These are phyloP conservation scores for Ascocoryne sarcoides DNA, from an alignment of 2,329 filamentous ascomycete species.

Conservation along the genomic window DNA sequence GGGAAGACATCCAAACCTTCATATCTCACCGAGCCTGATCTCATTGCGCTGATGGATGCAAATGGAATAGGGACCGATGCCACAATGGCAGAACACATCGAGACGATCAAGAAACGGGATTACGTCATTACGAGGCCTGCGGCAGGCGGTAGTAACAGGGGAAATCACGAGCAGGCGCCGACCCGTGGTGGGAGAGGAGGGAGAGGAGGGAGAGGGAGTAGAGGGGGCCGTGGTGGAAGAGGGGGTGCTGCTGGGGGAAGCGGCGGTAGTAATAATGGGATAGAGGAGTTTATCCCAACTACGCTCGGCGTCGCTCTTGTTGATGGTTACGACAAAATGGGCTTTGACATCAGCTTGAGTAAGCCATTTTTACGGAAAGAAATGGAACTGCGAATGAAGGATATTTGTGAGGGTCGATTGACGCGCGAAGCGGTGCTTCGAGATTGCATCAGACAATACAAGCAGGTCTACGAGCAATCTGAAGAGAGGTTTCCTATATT, in stretches of 20 bases:
- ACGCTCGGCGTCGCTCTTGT: slow-evolving; percentile 85
- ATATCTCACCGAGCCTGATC: slow-evolving; percentile 88
- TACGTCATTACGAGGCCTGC: slow-evolving; percentile 65
- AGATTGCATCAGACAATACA: slow-evolving; percentile 80
- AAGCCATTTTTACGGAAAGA: slow-evolving; percentile 96
- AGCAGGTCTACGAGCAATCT: slow-evolving; percentile 75
- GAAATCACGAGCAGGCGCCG: slow-evolving; percentile 11
- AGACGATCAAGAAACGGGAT: slow-evolving; percentile 83
- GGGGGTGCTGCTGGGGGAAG: slow-evolving; percentile 33
- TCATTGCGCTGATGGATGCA: slow-evolving; percentile 95
- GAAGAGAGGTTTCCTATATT: slow-evolving; percentile 63
- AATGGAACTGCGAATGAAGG: slow-evolving; percentile 96
- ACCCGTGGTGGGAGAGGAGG: slow-evolving; percentile 34
- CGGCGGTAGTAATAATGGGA: slow-evolving; percentile 36
- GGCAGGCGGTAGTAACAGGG: slow-evolving; percentile 24
- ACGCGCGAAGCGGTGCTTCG: slow-evolving; percentile 67
- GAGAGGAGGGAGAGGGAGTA: slow-evolving; percentile 36
- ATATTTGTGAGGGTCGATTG: slow-evolving; percentile 81
- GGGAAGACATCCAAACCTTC: slow-evolving; percentile 80
- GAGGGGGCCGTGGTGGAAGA: slow-evolving; percentile 32
- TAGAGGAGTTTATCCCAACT: slow-evolving; percentile 88
- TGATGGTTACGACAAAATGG: slow-evolving; percentile 89
- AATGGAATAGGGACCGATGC: slow-evolving; percentile 98
- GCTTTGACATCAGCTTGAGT: slow-evolving; percentile 82
- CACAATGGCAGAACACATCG: slow-evolving; percentile 98